Evolutionary conservation across 2,329 filamentous ascomycete species (phyloP).

Genomic region (Trichophyton mentagrophytes): DNA sequence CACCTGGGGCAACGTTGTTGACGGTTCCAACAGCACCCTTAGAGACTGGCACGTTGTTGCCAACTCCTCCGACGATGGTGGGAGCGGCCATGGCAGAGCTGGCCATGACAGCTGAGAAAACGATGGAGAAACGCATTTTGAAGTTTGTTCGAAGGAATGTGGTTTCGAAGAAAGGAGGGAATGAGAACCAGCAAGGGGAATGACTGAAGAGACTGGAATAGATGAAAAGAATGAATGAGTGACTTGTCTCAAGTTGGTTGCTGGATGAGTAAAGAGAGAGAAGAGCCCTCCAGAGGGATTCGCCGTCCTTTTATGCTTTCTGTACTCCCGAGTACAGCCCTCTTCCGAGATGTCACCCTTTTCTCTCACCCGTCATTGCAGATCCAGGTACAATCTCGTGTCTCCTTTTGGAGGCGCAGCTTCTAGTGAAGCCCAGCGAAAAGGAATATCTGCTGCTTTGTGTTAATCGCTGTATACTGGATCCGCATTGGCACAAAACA

Average conservation of each 20-base stretch:
- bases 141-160: background rate
- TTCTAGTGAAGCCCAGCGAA: background rate
- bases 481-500: background rate
- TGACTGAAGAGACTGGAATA: background rate
- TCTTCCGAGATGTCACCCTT: background rate
- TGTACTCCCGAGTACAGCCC: background rate
- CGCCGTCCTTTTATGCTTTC: background rate
- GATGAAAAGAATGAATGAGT: background rate
- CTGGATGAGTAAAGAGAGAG: background rate
- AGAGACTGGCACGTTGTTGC: background rate
- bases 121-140: background rate
- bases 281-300: background rate
- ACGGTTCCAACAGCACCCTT: background rate
- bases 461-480: background rate
- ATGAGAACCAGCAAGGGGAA: background rate
- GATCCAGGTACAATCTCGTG: background rate
- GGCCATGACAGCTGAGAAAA: background rate
- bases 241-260: constrained; percentile 3
- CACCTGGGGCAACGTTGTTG: background rate
- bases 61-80: background rate
- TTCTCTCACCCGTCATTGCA: background rate
- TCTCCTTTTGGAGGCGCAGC: background rate
- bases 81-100: background rate
- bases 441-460: background rate
- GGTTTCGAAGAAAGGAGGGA: background rate